phyloP scores from a whole-genome alignment of 116 monocot species.

The Posidonia oceanica region DNA sequence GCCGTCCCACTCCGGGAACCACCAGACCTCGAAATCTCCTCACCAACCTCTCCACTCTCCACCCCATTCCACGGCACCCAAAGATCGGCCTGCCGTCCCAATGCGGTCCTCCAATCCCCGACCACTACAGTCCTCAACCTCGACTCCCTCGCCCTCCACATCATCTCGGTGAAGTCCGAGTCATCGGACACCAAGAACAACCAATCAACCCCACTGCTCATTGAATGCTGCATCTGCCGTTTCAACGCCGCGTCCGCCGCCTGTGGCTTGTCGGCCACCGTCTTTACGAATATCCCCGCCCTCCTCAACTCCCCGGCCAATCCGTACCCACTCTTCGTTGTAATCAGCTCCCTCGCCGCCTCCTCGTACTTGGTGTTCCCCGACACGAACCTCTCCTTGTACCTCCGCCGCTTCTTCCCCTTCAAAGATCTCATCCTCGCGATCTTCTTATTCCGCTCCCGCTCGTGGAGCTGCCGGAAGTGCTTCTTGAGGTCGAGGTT shows the following conservation, averaged over 20 bases:
- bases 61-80: conserved; percentile 86
- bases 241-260: conserved; percentile 81
- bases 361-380: conserved; percentile 75
- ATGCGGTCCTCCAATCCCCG: conserved; percentile 44
- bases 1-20: background rate
- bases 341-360: conserved; percentile 46
- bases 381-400: conserved; percentile 42
- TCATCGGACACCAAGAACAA: conserved; percentile 85
- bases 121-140: conserved; percentile 72
- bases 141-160: conserved; percentile 53
- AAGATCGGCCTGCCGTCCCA: conserved; percentile 59
- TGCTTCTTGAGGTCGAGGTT: conserved; percentile 71
- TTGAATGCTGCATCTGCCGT: conserved; percentile 66
- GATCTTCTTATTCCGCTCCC: conserved; percentile 88
- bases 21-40: conserved; percentile 9
- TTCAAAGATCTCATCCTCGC: conserved; percentile 65
- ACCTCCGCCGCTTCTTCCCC: conserved; percentile 70
- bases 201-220: conserved; percentile 73
- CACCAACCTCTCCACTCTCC: conserved; percentile 69
- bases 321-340: conserved; percentile 70
- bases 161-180: conserved; percentile 70
- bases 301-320: conserved; percentile 75
- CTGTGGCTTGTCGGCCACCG: conserved; percentile 84
- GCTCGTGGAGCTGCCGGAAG: conserved; percentile 81
- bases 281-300: conserved; percentile 77